Conservation (phyloP, 352 stramenopile genomes). For the Saprolegnia diclina region DNA sequence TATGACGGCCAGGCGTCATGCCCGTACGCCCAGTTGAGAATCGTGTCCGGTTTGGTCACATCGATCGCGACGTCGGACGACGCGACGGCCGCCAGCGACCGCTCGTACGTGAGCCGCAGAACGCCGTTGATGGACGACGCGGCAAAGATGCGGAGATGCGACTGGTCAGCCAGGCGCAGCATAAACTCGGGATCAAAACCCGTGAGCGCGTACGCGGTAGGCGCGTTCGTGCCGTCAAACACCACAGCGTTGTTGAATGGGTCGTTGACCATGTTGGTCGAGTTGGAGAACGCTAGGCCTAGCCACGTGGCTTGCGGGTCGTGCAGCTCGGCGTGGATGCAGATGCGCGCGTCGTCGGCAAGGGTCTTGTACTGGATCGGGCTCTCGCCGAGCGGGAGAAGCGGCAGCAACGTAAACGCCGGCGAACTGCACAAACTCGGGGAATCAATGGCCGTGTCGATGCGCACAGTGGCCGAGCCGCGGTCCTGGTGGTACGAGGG, state of each 20-base stretch:
- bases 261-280: slow-evolving; percentile 22
- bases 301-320: slow-evolving; percentile 17
- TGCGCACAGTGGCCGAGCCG: background rate
- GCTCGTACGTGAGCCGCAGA: background rate
- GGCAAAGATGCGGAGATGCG: background rate
- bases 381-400: background rate
- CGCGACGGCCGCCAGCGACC: background rate
- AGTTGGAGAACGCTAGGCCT: background rate
- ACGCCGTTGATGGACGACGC: background rate
- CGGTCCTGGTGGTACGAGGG: slow-evolving; percentile 19
- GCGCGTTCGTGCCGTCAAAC: background rate
- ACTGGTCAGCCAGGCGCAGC: background rate
- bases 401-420: background rate
- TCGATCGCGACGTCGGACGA: slow-evolving; percentile 1
- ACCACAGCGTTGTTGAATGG: slow-evolving; percentile 20
- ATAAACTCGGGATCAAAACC: slow-evolving; percentile 1
- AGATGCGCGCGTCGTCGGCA: background rate
- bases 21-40: slow-evolving; percentile 13
- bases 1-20: background rate
- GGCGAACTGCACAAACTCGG: background rate
- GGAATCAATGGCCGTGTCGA: background rate
- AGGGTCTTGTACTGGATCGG: slow-evolving; percentile 6
- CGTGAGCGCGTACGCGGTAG: background rate
- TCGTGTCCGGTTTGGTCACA: background rate
- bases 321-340: background rate